Base-by-base conservation (phyloP, 768 basidiomycete genomes). In the Kwoniella bestiolae region DNA sequence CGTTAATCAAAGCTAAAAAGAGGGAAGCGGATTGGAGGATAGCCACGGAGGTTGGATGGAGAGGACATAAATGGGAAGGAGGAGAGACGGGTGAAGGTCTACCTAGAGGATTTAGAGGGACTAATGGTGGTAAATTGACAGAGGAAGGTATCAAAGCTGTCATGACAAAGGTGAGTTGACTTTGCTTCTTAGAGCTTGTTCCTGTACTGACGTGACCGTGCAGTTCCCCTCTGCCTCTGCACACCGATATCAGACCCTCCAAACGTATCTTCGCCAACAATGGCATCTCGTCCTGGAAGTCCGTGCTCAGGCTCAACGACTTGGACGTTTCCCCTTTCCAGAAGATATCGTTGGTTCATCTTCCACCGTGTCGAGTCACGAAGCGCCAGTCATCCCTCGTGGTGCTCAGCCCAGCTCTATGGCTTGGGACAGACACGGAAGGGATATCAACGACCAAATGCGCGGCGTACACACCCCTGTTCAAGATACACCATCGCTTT, bases 141-240 rank as follows among this genome's bases (percentile, higher is more conserved):
- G 77, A 77, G 34, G 69, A 68, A n/a, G 77, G 71, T 14, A 70
- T 83, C 50, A 83, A 81, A 65, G 73, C 76, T 2, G 77, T 82
- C 72, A 82, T 82, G 80, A 64, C 83, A 82, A 65, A 87, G 87
- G 71, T 84, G 86, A 85, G 83, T 64, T 84, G 16, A 14, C 9
- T 49, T 49, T 7, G 21, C 23, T 50, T 9, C 18, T 46, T 21
- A 5, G 16, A 16, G 2, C n/a, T 14, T 18, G 14, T 45, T 21
- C 25, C 31, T 28, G 45, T 3, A 7, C 16, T 34, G 5, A n/a
- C 32, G 14, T 6, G 14, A 12, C n/a, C 18, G 31, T 46, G 21
- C 70, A 98, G 95, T 97, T 92, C 77, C 92, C 92, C 12, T 88
- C 90, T 55, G 93, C 96, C 70, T 91, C 94, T 12, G 85, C 89